Percentiles rank a stretch among this genome's conserved stretches.
Evolutionary conservation across 2,329 filamentous ascomycete species (phyloP).

Genomic region (Venturia pyrina): DNA sequence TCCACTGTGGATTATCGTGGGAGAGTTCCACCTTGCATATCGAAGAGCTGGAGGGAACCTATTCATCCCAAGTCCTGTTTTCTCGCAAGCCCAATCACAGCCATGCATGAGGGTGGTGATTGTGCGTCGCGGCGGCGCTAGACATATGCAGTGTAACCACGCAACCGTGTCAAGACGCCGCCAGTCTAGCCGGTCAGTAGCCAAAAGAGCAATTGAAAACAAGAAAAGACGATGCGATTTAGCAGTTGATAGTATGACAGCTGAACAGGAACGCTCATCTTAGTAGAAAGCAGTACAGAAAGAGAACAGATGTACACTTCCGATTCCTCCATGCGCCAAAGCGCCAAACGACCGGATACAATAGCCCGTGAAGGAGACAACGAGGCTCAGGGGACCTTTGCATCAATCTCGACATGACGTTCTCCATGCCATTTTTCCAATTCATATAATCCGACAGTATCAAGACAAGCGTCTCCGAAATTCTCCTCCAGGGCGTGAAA

Average conservation of each 20-base stretch:
- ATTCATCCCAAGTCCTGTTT: too few species aligned
- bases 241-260: neutral
- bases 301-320: neutral
- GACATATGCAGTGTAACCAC: neutral
- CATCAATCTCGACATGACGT: neutral
- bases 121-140: neutral
- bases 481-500: neutral
- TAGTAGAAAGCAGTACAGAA: neutral
- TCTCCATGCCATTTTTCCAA: neutral
- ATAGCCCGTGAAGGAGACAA: neutral
- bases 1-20: too few species aligned
- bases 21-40: too few species aligned
- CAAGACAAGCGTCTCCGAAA: conserved; percentile 3
- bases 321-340: neutral
- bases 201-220: neutral
- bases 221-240: neutral
- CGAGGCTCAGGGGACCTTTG: neutral
- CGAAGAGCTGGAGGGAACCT: too few species aligned
- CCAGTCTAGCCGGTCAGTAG: neutral
- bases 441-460: neutral
- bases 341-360: neutral
- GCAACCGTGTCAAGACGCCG: neutral
- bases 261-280: neutral
- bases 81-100: too few species aligned
- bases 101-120: too few species aligned